A percentile compares a stretch with the other conserved stretches of the same genome.
Conservation (phyloP, 2,329 filamentous ascomycete species). For the Fonsecaea pugnacius region DNA sequence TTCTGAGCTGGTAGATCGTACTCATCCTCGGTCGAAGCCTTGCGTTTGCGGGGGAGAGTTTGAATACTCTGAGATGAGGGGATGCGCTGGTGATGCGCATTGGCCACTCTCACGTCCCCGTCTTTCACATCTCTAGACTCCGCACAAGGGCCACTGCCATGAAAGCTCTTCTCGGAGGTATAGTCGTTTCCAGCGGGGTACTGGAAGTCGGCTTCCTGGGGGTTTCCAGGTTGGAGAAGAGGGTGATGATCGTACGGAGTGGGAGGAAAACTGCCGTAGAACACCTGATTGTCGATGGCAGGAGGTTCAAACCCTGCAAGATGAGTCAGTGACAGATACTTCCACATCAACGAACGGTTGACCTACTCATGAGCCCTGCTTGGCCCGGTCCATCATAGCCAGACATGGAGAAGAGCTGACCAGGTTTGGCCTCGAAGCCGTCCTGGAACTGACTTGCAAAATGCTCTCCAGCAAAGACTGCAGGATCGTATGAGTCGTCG, state of each 20-base stretch:
- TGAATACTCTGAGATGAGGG: conserved; percentile 22
- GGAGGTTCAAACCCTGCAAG: conserved; percentile 21
- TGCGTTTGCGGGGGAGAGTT: conserved; percentile 29
- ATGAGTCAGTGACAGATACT: conserved; percentile 5
- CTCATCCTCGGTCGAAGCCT: conserved; percentile 49
- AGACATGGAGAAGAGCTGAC: conserved; percentile 75
- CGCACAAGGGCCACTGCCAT: conserved; percentile 12
- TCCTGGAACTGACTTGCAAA: conserved; percentile 53
- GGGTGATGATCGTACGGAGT: conserved; percentile 31
- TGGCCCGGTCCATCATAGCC: conserved; percentile 77
- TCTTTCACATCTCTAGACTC: conserved; percentile 17
- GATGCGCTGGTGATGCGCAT: conserved; percentile 21
- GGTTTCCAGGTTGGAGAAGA: conserved; percentile 31
- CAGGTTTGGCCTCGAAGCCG: conserved; percentile 60
- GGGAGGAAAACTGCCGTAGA: conserved; percentile 45
- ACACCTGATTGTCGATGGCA: conserved; percentile 27
- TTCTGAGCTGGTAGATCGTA: conserved; percentile 56
- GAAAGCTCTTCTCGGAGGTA: conserved; percentile 21
- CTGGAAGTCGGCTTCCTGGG: conserved; percentile 28
- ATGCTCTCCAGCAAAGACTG: conserved; percentile 51
- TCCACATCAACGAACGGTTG: not conserved
- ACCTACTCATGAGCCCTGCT: conserved; percentile 46
- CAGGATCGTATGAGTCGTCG: conserved; percentile 53
- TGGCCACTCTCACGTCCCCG: conserved; percentile 16
- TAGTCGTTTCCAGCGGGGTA: conserved; percentile 21